Percentiles rank a stretch among this genome's conserved stretches.
phyloP scores from a whole-genome alignment of 306 rosid genomes.

The Astragalus membranaceus region DNA sequence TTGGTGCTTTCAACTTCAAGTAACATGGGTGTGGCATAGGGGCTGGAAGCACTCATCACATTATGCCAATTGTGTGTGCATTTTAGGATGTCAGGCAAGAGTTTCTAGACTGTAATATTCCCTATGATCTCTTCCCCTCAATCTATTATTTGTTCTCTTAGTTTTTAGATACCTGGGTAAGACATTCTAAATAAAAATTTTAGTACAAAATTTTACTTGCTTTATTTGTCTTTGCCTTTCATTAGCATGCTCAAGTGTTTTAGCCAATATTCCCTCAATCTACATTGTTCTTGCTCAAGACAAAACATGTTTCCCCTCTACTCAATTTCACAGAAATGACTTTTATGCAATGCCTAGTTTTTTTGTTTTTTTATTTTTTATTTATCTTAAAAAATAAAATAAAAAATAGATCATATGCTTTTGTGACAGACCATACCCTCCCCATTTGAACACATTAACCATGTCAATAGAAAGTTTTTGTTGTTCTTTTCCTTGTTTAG shows the following conservation, averaged over 20 bases:
- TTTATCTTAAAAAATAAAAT: not conserved
- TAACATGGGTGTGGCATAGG: no score
- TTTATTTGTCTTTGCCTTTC: constrained; percentile 72
- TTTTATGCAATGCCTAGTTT: not conserved
- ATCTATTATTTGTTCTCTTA: constrained; percentile 18
- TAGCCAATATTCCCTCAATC: not conserved
- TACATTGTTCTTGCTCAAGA: no score
- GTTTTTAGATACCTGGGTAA: constrained; percentile 76
- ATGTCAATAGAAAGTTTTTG: not conserved
- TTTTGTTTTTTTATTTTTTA: no score
- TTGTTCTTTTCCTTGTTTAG: not conserved
- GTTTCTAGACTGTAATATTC: not conserved
- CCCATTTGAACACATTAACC: not conserved
- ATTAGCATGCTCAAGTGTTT: constrained; percentile 63
- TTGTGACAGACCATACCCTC: not conserved
- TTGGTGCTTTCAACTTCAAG: no score
- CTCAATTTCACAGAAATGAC: no score
- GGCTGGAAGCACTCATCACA: no score
- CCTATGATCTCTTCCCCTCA: not conserved
- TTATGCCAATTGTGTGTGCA: no score
- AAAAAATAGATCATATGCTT: not conserved
- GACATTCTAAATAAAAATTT: constrained; percentile 5
- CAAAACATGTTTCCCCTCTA: no score
- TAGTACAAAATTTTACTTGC: not conserved
- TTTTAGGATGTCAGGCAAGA: no score